Base-by-base conservation (phyloP, 1,139 yeast genomes). In the Yamadazyma spencermartinsiae region DNA sequence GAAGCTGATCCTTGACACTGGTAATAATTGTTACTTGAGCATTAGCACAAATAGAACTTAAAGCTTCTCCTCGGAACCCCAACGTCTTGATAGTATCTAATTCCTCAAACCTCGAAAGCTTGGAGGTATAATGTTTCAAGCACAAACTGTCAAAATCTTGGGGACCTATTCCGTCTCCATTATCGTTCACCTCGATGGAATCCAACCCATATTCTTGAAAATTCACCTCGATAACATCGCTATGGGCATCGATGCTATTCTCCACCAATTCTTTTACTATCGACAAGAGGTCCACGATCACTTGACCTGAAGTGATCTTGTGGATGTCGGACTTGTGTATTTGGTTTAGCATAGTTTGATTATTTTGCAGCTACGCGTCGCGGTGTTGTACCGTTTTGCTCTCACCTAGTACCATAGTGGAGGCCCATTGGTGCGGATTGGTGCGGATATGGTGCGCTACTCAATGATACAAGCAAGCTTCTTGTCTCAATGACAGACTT, bases 231-330 rank as follows among this genome's bases (percentile, higher is more conserved):
- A 92, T 68, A 35, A 76, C 75, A 1, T 78, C 68, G 17, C 95
- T 76, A 20, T 70, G 58, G 0, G 97, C 95, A 60, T 90, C 98
- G 8, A 92, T 66, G 31, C 95, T 68, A 56, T 92, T 92, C 53
- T 92, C 98, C 2, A 92, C 71, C 9, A 90, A 64, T 58, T 92
- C 98, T 55, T 92, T 92, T 24, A 85, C 80, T 0, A 87, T 85
- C 1, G 90, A 79, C 0, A 79, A 69, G 27, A 92, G 62, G 51
- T 87, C 96, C 6, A 82, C 77, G 17, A 92, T 86, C 14, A 92
- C 98, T 58, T 92, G 98, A 0, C 97, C 97, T 0, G 97, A 87
- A 0, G 97, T 88, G 41, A 92, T 78, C 43, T 75, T 71, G 48
- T 86, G 88, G 8, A 89, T 72, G 49, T 84, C 86, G 4, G 54